A percentile compares a stretch with the other conserved stretches of the same genome.
These are phyloP conservation scores for Didymella lethalis DNA, from an alignment of 2,329 filamentous ascomycete species.

Conservation along the genomic window DNA sequence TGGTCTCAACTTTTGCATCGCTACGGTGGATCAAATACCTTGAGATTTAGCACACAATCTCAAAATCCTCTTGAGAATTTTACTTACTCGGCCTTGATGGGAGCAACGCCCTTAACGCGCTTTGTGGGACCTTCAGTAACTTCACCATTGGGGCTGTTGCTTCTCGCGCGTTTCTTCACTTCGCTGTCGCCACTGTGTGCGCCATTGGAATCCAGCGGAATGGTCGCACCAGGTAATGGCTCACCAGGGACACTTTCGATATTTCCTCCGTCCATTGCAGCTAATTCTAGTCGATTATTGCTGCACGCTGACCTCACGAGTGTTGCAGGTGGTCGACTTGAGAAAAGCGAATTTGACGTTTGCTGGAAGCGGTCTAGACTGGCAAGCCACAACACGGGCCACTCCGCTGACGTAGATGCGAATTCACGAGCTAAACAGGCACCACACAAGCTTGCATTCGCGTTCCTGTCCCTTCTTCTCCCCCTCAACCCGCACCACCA, in stretches of 20 bases:
- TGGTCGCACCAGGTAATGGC: constrained; percentile 23
- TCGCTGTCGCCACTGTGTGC: constrained; percentile 33
- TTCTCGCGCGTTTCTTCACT: constrained; percentile 45
- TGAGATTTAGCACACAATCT: constrained; percentile 1
- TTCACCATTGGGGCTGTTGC: constrained; percentile 46
- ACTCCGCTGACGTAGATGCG: constrained; percentile 7
- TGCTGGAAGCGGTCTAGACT: constrained; percentile 31
- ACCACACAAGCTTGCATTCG: constrained; percentile 34
- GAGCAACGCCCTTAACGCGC: constrained; percentile 65
- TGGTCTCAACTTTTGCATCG: constrained; percentile 36
- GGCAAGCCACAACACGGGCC: constrained; percentile 22
- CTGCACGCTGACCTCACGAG: constrained; percentile 14
- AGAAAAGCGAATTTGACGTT: constrained; percentile 12
- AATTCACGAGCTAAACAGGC: constrained; percentile 37
- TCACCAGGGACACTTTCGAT: constrained; percentile 20
- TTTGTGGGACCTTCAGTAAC: constrained; percentile 36
- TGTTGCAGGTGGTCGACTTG: constrained; percentile 16
- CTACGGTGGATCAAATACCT: constrained; percentile 47
- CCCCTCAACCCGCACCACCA: constrained; percentile 24
- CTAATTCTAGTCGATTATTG: constrained; percentile 6
- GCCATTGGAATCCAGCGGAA: constrained; percentile 26
- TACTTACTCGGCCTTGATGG: constrained; percentile 75
- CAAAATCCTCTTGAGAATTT: background rate
- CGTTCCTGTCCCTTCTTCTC: constrained; percentile 29
- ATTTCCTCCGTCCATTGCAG: constrained; percentile 28